Conservation (phyloP, 108 stramenopile species). For the Cyclotella choctawhatcheeana region DNA sequence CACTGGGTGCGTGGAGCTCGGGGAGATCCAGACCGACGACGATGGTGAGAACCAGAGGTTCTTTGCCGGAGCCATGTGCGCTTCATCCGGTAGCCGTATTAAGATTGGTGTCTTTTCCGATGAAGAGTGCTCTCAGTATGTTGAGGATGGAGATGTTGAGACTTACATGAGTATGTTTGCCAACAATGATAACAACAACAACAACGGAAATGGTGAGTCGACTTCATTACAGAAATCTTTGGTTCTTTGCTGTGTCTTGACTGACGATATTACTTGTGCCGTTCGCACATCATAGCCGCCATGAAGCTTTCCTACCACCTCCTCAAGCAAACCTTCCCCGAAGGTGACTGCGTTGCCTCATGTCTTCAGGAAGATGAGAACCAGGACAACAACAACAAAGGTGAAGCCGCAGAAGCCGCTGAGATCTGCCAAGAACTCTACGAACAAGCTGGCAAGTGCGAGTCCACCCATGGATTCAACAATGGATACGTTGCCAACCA, state of each 20-base stretch:
- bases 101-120: constrained; percentile 90
- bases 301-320: constrained; percentile 58
- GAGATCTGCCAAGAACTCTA: constrained; percentile 81
- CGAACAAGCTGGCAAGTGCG: constrained; percentile 84
- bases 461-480: constrained; percentile 77
- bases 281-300: background rate
- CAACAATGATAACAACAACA: constrained; percentile 19
- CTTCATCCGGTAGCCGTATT: constrained; percentile 74
- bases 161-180: constrained; percentile 57
- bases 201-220: constrained; percentile 47
- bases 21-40: constrained; percentile 65
- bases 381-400: constrained; percentile 35
- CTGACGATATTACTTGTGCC: background rate
- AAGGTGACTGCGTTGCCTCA: constrained; percentile 65
- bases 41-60: constrained; percentile 11
- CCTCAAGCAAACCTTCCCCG: constrained; percentile 78
- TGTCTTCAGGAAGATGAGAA: constrained; percentile 53
- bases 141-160: constrained; percentile 69
- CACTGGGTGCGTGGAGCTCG: constrained; percentile 72
- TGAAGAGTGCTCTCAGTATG: constrained; percentile 64
- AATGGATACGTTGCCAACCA: constrained; percentile 54
- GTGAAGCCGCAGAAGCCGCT: constrained; percentile 52
- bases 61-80: constrained; percentile 78
- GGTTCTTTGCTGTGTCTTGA: too few species aligned
- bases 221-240: too few species aligned